Conservation (phyloP, 176 grass and related monocot genomes). For the Oryza coarctata region DNA sequence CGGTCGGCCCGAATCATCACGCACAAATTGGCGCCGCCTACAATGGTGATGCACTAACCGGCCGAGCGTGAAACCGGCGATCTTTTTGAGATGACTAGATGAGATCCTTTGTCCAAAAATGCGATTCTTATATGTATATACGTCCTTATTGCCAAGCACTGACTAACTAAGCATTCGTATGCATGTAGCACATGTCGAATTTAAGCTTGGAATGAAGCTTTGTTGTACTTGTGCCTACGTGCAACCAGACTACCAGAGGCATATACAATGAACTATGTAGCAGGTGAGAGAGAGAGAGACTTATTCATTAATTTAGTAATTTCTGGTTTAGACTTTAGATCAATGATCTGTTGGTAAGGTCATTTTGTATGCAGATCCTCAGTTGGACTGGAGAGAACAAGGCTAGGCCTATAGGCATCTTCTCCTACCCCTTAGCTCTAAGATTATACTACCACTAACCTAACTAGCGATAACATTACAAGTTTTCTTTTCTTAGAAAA, state of each 20-base stretch:
- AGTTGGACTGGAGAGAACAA: neutral
- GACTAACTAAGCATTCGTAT: neutral
- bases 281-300: neutral
- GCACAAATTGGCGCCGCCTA: neutral
- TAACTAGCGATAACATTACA: neutral
- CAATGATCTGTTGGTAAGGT: neutral
- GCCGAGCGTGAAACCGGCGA: neutral
- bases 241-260: neutral
- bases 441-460: neutral
- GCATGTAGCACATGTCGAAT: neutral
- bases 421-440: neutral
- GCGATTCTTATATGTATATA: neutral
- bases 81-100: neutral
- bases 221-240: neutral
- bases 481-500: neutral
- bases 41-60: neutral
- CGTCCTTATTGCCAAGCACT: neutral
- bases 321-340: neutral
- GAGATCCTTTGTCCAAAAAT: neutral
- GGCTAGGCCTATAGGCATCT: neutral
- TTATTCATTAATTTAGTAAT: neutral
- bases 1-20: constrained; percentile 9
- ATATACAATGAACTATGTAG: neutral
- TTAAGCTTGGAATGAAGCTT: neutral
- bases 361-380: neutral